Evolutionary conservation across 2,329 filamentous ascomycete species (phyloP).

Genomic region (Xenosphaeropsis pyriputrescens): DNA sequence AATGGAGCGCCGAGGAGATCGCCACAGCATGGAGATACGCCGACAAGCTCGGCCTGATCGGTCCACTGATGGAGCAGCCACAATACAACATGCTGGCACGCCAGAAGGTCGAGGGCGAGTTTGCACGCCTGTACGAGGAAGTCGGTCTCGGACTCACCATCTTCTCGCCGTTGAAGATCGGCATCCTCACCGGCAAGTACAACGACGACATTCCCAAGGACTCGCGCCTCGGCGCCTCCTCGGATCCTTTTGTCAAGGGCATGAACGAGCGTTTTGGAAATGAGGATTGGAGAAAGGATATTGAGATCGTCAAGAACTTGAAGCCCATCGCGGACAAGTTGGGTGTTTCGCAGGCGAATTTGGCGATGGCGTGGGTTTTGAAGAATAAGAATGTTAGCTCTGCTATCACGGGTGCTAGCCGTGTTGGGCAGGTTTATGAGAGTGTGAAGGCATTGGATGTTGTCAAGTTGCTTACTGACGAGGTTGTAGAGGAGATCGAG

Average conservation of each 20-base stretch:
- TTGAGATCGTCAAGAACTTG: slow-evolving; percentile 44
- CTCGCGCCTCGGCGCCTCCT: slow-evolving; percentile 39
- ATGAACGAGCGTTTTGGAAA: slow-evolving; percentile 25
- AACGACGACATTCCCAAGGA: slow-evolving; percentile 44
- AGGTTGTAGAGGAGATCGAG: slow-evolving; percentile 45
- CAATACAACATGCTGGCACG: slow-evolving; percentile 49
- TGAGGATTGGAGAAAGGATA: slow-evolving; percentile 36
- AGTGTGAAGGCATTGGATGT: slow-evolving; percentile 37
- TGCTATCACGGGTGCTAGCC: slow-evolving; percentile 45
- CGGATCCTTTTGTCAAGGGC: slow-evolving; percentile 30
- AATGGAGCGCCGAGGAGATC: slow-evolving; percentile 54
- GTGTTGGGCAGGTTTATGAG: slow-evolving; percentile 42
- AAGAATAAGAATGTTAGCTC: slow-evolving; percentile 46
- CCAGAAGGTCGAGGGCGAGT: slow-evolving; percentile 49
- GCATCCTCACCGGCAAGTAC: slow-evolving; percentile 54
- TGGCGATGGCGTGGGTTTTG: slow-evolving; percentile 48
- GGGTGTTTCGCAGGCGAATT: slow-evolving; percentile 31
- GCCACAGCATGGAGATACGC: slow-evolving; percentile 45
- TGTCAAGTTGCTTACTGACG: slow-evolving; percentile 40
- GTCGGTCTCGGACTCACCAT: slow-evolving; percentile 46
- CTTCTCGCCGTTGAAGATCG: slow-evolving; percentile 44
- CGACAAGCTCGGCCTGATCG: slow-evolving; percentile 43
- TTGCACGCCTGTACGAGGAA: slow-evolving; percentile 41
- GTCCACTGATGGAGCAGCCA: slow-evolving; percentile 52
- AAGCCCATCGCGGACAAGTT: slow-evolving; percentile 50